A percentile compares a stretch with the other conserved stretches of the same genome.
Conservation (phyloP, 345 rosid species). For the Euphorbia tirucalli region DNA sequence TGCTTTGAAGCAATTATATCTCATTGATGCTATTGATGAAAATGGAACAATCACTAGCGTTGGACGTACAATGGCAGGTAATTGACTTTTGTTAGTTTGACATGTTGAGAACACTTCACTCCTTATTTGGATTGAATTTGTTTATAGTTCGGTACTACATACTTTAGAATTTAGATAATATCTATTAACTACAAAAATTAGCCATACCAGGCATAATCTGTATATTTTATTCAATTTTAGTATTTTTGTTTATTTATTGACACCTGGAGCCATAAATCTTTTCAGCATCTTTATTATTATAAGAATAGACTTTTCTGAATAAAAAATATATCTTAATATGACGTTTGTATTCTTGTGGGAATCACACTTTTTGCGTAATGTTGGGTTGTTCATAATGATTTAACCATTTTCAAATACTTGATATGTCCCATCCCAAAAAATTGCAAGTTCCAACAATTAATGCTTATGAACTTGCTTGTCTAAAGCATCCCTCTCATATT, state of each 20-base stretch:
- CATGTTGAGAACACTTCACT: neutral
- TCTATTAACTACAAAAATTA: neutral
- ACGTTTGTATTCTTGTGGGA: too few species aligned
- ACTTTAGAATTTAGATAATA: neutral
- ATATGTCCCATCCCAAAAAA: too few species aligned
- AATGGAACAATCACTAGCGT: slow-evolving; percentile 71
- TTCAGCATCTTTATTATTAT: neutral
- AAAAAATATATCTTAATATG: too few species aligned
- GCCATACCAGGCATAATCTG: neutral
- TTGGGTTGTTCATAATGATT: too few species aligned
- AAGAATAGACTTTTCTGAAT: too few species aligned
- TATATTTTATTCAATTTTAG: too few species aligned
- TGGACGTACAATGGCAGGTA: slow-evolving; percentile 96
- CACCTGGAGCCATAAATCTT: neutral
- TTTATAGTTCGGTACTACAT: neutral
- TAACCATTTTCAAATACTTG: neutral
- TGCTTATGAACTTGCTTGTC: too few species aligned
- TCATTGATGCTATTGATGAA: slow-evolving; percentile 92
- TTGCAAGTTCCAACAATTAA: neutral
- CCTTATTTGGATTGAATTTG: too few species aligned
- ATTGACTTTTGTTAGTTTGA: slow-evolving; percentile 18
- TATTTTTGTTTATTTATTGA: neutral
- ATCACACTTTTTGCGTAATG: too few species aligned
- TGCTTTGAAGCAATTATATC: slow-evolving; percentile 86
- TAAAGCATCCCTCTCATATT: too few species aligned